These are phyloP conservation scores for Colletotrichum tamarilloi DNA, from an alignment of 2,329 filamentous ascomycete genomes.

Conservation along the genomic window DNA sequence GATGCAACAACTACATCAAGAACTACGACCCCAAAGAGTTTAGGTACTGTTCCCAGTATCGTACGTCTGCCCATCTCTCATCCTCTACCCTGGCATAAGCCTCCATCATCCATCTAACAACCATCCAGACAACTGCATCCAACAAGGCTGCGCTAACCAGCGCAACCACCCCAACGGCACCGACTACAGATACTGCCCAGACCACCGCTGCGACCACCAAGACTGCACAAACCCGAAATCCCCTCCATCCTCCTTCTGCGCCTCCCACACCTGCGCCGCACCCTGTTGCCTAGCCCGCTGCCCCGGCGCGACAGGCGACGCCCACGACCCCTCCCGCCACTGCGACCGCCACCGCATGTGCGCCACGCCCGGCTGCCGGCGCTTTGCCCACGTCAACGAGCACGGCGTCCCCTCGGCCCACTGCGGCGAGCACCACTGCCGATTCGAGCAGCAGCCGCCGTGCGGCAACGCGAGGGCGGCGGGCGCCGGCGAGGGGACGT, in stretches of 20 bases:
- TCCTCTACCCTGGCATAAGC: neutral
- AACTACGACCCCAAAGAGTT: constrained; percentile 29
- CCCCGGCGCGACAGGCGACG: constrained; percentile 31
- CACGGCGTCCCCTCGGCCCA: constrained; percentile 40
- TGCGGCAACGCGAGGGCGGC: constrained; percentile 40
- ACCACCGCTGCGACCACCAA: constrained; percentile 42
- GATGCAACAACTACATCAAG: constrained; percentile 33
- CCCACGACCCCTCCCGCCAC: constrained; percentile 38
- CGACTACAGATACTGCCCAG: constrained; percentile 41
- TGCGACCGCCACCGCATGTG: constrained; percentile 45
- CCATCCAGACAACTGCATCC: constrained; percentile 42
- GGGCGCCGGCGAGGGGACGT: constrained; percentile 33
- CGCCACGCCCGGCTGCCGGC: constrained; percentile 37
- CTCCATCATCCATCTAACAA: constrained; percentile 9
- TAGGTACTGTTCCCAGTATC: constrained; percentile 32
- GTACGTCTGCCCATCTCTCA: neutral
- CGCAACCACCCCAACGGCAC: constrained; percentile 35
- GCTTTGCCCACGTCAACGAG: constrained; percentile 42
- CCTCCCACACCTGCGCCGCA: constrained; percentile 43
- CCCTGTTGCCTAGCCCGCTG: constrained; percentile 40
- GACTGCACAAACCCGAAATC: constrained; percentile 38
- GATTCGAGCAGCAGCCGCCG: constrained; percentile 35
- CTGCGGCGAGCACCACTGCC: constrained; percentile 45
- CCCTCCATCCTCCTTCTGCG: constrained; percentile 38
- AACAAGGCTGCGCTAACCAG: constrained; percentile 40